Evolutionary conservation across 2,329 filamentous ascomycete species (phyloP), one percentile per base, ranked within the genome.

Genomic region (Didymella exigua): DNA sequence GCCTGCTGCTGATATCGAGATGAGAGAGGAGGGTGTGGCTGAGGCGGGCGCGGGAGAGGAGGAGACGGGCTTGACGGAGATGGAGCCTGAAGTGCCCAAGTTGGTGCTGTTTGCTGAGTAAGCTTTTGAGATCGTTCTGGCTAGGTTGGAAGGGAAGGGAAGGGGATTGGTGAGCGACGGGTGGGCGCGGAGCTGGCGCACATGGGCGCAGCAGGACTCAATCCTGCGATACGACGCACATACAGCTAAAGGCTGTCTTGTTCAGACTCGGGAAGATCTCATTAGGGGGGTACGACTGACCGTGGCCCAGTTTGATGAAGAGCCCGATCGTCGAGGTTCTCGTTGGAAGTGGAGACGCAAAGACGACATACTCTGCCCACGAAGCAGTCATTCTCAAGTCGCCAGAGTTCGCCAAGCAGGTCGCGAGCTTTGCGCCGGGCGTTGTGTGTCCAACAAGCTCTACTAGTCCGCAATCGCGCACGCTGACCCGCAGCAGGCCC

Each of bases 301-400:
- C 6, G 4, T 7, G 29, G 7, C 8, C 23, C 54, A 81, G 79
- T 70, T 75, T 79, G 61, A 71, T 82, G 49, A 77, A 77, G 64
- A 81, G 78, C 19, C 77, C 79, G 0, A 79, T 82, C 30, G 68
- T 82, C 40, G 75, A 81, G 56, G 67, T 82, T 2, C 43, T 76
- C 4, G 74, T 79, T 30, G 79, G 78, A 55, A 75, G 77, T 42
- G 86, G 81, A 51, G 84, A 86, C 4, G 73, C 77, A 1, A 81
- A 84, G 65, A 86, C 85, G 9, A 80, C 86, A 27, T 82, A 97
- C 54, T 87, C 86, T 21, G 91, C 91, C 6, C 93, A 97, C 74
- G 89, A 96, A 76, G 87, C 81, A 3, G 82, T 97, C 23, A 81
- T 98, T 30, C 70, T 78, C 10, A 83, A 87, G 71, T 93, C 90